A percentile compares a stretch with the other conserved stretches of the same genome.
Conservation (phyloP, 768 basidiomycete species). For the Tephrocybe rancida region DNA sequence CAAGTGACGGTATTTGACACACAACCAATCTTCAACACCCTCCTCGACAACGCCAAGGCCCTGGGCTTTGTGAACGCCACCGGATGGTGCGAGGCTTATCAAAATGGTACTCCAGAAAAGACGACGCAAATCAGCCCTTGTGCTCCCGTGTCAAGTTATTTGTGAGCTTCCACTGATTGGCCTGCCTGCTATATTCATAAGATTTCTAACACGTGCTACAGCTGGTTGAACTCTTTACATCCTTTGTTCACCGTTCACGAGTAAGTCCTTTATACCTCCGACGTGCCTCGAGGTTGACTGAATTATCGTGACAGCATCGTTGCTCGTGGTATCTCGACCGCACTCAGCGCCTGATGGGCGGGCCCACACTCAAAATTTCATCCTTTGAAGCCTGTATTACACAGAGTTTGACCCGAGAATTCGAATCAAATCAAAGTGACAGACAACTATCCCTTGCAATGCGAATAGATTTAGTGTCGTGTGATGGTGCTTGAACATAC, state of each 20-base stretch:
- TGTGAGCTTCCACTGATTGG: constrained; percentile 47
- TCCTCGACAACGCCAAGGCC: constrained; percentile 51
- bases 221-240: constrained; percentile 65
- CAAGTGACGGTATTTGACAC: constrained; percentile 55
- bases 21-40: constrained; percentile 57
- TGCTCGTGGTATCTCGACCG: constrained; percentile 52
- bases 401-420: too few species aligned
- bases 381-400: too few species aligned
- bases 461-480: too few species aligned
- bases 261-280: constrained; percentile 33
- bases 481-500: too few species aligned
- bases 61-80: constrained; percentile 63
- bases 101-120: constrained; percentile 52
- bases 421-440: too few species aligned
- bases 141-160: constrained; percentile 66
- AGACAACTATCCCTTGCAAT: too few species aligned
- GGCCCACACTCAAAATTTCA: too few species aligned
- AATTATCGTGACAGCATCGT: constrained; percentile 36
- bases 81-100: constrained; percentile 60
- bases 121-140: constrained; percentile 61
- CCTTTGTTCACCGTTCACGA: constrained; percentile 66
- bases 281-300: not conserved
- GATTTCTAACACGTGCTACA: constrained; percentile 20
- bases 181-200: not conserved
- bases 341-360: constrained; percentile 34